Evolutionary conservation across 345 rosid genomes (phyloP).

Genomic region (Heritiera fomes): DNA sequence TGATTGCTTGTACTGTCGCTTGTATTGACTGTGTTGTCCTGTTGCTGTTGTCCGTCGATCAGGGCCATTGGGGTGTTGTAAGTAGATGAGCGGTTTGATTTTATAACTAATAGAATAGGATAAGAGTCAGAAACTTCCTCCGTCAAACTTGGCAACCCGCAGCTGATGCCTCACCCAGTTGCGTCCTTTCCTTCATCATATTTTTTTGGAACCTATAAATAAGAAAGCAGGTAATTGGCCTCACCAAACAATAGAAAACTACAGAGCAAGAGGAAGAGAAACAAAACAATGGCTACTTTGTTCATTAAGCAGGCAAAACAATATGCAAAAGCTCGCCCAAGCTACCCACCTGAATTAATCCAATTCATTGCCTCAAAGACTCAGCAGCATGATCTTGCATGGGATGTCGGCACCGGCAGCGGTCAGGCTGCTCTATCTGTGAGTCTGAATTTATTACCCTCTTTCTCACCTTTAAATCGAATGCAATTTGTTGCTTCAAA

Average conservation of each 20-base stretch:
- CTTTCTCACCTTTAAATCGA: too few relatives aligned
- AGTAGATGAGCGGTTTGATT: too few relatives aligned
- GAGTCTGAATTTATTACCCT: constrained; percentile 12
- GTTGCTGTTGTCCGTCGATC: too few relatives aligned
- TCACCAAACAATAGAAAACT: not conserved
- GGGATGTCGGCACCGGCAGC: constrained; percentile 91
- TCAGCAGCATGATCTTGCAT: constrained; percentile 61
- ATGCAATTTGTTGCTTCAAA: too few relatives aligned
- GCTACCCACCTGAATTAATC: constrained; percentile 65
- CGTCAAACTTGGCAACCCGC: constrained; percentile 8
- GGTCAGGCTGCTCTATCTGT: constrained; percentile 86
- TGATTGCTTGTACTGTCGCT: too few relatives aligned
- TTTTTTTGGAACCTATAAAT: not conserved
- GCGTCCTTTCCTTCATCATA: not conserved
- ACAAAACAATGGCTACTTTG: constrained; percentile 54
- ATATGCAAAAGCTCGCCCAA: constrained; percentile 63
- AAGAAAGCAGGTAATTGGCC: not conserved
- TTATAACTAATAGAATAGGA: too few relatives aligned
- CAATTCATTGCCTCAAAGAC: constrained; percentile 74
- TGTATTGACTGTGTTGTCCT: too few relatives aligned
- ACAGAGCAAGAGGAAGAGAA: not conserved
- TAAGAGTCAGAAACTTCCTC: not conserved
- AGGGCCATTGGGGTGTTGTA: too few relatives aligned
- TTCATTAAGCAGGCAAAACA: constrained; percentile 78
- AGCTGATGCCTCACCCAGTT: not conserved